A percentile compares a stretch with the other conserved stretches of the same genome.
These are phyloP conservation scores for Penicillium coffeae DNA, from an alignment of 495 filamentous ascomycete species.

Conservation along the genomic window DNA sequence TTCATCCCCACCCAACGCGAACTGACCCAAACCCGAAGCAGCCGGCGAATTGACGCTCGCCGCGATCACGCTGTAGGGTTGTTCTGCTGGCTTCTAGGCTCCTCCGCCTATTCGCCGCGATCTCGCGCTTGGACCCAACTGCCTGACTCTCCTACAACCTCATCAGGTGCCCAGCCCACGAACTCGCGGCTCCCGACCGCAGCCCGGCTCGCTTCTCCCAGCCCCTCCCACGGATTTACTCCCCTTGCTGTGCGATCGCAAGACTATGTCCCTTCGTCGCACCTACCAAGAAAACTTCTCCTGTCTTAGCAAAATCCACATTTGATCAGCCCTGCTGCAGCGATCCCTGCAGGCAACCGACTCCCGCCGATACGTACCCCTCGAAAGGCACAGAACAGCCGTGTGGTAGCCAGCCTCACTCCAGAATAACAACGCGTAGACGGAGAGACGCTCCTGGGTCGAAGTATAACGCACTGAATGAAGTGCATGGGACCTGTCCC, in stretches of 20 bases:
- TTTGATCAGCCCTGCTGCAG: slow-evolving; percentile 17
- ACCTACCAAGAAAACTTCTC: not conserved
- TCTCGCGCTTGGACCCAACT: slow-evolving; percentile 26
- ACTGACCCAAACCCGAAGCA: not conserved
- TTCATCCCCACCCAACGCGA: not conserved
- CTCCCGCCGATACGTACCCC: slow-evolving; percentile 11
- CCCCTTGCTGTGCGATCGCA: slow-evolving; percentile 1
- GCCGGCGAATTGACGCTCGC: too few species aligned
- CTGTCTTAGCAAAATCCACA: slow-evolving; percentile 9
- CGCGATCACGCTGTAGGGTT: too few species aligned
- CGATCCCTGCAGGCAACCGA: slow-evolving; percentile 17
- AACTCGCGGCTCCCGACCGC: too few species aligned
- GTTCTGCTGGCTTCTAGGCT: slow-evolving; percentile 2
- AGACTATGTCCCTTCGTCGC: slow-evolving; percentile 5
- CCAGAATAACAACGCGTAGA: not conserved
- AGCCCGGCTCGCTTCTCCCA: not conserved
- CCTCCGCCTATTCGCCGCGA: slow-evolving; percentile 13
- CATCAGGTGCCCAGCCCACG: slow-evolving; percentile 34
- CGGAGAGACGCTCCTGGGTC: not conserved
- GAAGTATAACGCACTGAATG: not conserved
- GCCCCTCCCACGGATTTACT: not conserved
- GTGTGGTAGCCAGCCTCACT: not conserved
- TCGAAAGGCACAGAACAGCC: not conserved
- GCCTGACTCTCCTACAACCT: slow-evolving; percentile 21
- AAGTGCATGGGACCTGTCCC: not conserved